phyloP scores from a whole-genome alignment of 495 filamentous ascomycete genomes.

The Penicillium goetzii region DNA sequence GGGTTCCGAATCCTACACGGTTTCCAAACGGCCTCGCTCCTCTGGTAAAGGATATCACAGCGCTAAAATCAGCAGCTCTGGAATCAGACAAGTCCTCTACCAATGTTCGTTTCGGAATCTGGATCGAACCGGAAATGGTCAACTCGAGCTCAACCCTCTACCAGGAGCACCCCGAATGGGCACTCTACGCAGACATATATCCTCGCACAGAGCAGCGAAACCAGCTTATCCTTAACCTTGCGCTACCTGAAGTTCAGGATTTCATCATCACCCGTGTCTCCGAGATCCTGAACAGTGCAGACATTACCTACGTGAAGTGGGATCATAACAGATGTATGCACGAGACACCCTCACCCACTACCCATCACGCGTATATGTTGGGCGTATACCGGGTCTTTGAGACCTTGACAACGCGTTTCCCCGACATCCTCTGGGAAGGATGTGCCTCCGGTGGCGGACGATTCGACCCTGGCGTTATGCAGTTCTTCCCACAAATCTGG shows the following conservation, averaged over 20 bases:
- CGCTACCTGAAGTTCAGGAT: neutral
- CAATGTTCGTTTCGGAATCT: neutral
- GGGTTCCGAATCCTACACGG: neutral
- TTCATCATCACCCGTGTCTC: neutral
- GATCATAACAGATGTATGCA: neutral
- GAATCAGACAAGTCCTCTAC: neutral
- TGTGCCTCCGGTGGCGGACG: neutral
- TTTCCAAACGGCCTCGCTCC: neutral
- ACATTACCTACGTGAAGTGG: neutral
- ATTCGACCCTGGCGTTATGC: neutral
- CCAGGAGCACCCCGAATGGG: neutral
- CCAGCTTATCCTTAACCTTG: neutral
- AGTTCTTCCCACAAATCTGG: neutral
- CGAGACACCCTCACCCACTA: neutral
- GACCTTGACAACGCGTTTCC: neutral
- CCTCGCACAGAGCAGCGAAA: neutral
- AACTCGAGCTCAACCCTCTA: neutral
- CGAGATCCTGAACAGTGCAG: neutral
- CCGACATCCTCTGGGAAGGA: neutral
- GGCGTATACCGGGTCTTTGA: neutral
- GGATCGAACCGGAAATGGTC: slow-evolving; percentile 2
- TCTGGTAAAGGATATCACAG: neutral
- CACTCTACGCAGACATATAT: neutral
- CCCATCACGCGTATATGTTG: neutral
- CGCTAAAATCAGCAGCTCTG: neutral